Evolutionary conservation across 2,329 filamentous ascomycete genomes (phyloP), one percentile per base, ranked within the genome.

Genomic region (Penicillium sp.): DNA sequence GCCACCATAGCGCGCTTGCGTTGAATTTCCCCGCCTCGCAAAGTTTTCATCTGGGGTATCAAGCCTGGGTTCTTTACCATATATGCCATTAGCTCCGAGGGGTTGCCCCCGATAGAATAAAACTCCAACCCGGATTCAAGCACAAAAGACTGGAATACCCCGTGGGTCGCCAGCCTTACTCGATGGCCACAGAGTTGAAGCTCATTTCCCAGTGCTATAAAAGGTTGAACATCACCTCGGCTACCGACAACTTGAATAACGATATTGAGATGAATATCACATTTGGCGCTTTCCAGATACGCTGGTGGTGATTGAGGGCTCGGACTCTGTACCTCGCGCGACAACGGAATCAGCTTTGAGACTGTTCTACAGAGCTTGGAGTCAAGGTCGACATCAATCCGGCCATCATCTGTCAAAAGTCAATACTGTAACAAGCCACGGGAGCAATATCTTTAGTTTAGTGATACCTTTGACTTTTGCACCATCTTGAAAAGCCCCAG

Each of bases 221-320:
- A 85, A 0, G 83, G 83, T 51, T 86, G 83, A 0, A 84, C 79
- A 61, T 84, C 81, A 7, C 81, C 81, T 7, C 7, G 81, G 76
- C 61, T 86, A 75, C 32, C 83, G 70, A 84, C 80, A 2, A 83
- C 77, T 47, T 83, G 80, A 44, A 83, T 80, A 3, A 82, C 79
- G 33, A 83, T 76, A 46, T 82, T 83, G 21, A 82, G 64, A 12
- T 60, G 54, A n/a, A 65, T 41, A 13, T 56, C 49, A 7, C 53
- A 61, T 15, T 17, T 17, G 9, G 3, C 32, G 13, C 17, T n/a
- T n/a, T n/a, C n/a, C n/a, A n/a, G n/a, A n/a, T n/a, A n/a, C n/a
- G n/a, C n/a, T n/a, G n/a, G n/a, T n/a, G n/a, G n/a, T n/a, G n/a
- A n/a, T n/a, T n/a, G n/a, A n/a, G n/a, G n/a, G 4, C 32, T 17